phyloP scores from a whole-genome alignment of 2,329 filamentous ascomycete genomes.

The Tolypocladium ophioglossoides region DNA sequence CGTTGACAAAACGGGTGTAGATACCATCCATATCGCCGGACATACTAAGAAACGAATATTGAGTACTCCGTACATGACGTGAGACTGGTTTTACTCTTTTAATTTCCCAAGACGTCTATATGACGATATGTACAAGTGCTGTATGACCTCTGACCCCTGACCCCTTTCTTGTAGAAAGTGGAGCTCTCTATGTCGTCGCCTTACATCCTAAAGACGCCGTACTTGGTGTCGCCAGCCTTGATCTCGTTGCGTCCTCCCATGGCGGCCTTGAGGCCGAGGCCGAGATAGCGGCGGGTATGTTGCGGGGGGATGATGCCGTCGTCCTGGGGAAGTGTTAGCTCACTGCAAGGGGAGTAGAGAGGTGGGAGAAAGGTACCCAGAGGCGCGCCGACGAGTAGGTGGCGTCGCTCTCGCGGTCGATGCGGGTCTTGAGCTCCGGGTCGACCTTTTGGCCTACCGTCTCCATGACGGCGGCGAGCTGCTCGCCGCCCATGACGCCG shows the following conservation, averaged over 20 bases:
- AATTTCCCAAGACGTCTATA: neutral
- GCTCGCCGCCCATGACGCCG: conserved; percentile 91
- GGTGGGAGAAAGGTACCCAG: conserved; percentile 50
- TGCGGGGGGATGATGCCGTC: conserved; percentile 72
- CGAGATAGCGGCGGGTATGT: conserved; percentile 63
- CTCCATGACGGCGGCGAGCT: conserved; percentile 88
- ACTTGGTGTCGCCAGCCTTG: conserved; percentile 53
- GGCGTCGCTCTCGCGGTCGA: conserved; percentile 83
- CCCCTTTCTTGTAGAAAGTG: neutral
- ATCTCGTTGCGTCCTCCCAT: conserved; percentile 56
- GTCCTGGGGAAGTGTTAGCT: conserved; percentile 36
- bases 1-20: conserved; percentile 13
- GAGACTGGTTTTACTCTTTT: neutral
- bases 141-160: neutral
- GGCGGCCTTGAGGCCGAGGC: conserved; percentile 60
- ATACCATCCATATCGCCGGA: conserved; percentile 9
- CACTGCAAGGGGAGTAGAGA: neutral
- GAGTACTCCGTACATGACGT: neutral
- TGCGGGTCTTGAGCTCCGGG: conserved; percentile 68
- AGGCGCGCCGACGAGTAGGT: conserved; percentile 79
- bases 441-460: conserved; percentile 79
- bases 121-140: neutral
- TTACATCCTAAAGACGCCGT: conserved; percentile 79
- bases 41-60: neutral
- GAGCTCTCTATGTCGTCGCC: neutral